Evolutionary conservation across 1,284 basidiomycete species (phyloP).

Genomic region (Cutaneotrichosporon dermatis): DNA sequence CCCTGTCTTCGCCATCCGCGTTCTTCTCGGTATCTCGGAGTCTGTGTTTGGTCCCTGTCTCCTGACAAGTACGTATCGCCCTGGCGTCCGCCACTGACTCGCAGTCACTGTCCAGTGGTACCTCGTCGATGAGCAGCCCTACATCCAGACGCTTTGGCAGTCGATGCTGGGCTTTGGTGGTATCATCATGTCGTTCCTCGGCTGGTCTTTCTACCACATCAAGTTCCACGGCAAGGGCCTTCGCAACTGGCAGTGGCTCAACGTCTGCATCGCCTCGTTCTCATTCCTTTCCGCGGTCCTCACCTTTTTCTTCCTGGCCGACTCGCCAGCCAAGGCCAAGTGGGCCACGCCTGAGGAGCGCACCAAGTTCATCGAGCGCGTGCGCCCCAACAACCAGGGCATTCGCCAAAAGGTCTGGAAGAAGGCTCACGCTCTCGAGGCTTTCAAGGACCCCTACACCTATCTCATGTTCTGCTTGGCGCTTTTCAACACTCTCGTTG

Average conservation of each 20-base stretch:
- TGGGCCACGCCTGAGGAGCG: constrained; percentile 32
- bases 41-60: constrained; percentile 28
- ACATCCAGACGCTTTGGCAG: constrained; percentile 9
- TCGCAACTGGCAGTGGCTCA: constrained; percentile 34
- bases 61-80: constrained; percentile 7
- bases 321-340: constrained; percentile 28
- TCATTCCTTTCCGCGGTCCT: constrained; percentile 11
- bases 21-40: constrained; percentile 36
- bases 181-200: constrained; percentile 7
- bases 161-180: constrained; percentile 18
- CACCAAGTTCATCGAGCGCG: constrained; percentile 32
- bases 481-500: constrained; percentile 27
- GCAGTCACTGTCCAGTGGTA: constrained; percentile 29
- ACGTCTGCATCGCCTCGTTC: constrained; percentile 23
- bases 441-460: constrained; percentile 29
- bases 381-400: constrained; percentile 35
- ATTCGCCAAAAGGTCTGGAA: constrained; percentile 30
- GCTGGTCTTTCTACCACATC: constrained; percentile 1
- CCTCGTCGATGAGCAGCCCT: constrained; percentile 22
- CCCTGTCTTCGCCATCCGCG: constrained; percentile 52
- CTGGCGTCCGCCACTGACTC: not conserved
- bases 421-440: constrained; percentile 27
- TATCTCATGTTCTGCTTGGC: constrained; percentile 29
- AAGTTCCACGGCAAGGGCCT: constrained; percentile 7
- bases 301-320: constrained; percentile 31